Evolutionary conservation across 495 filamentous ascomycete species (phyloP), one percentile per base, ranked within the genome.

Genomic region (Sabuloglossum arenarium): DNA sequence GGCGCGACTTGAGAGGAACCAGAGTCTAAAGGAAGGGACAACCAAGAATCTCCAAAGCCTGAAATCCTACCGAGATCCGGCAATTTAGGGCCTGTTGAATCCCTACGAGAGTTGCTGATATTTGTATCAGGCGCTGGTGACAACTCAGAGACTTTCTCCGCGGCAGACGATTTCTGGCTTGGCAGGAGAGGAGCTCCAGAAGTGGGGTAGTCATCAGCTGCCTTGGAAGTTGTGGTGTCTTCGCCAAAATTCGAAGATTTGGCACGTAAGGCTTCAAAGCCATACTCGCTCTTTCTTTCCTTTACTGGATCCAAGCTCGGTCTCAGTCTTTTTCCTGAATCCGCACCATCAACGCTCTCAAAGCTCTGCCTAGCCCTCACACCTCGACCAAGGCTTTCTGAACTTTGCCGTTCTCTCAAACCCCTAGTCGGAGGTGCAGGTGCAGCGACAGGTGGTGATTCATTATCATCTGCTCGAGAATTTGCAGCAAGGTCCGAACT

Each of bases 51-150:
- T 11, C 76, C 79, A 64, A 86, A 86, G 0, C 72, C 75, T 47
- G 82, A 85, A 58, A 85, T 66, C 43, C 81, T 76, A 53, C 74
- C 72, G 16, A 85, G 57, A 63, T 84, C 77, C 0, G 84, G 84
- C 19, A 88, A 68, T 51, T 76, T 71, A 0, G 72, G 78, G 53
- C 70, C 74, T 14, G 66, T 68, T 16, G 34, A 16, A 12, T 9
- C 34, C 6, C 34, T 39, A 5, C 6, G 14, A 16, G 34, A 16
- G 34, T 12, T 39, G 34, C 14, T 16, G 34, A 39, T 3, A 12
- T 16, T 12, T 39, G 6, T 12, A 12, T 5, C 14, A 39, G 34
- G 16, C 14, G 6, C 16, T 8, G 34, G 6, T 16, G 14, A 3
- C 6, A 12, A 12, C 6, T 39, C 3, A 16, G 34, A 16, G 34